Base-by-base conservation (phyloP, 202 grass and related monocot genomes). In the Eragrostis tef region DNA sequence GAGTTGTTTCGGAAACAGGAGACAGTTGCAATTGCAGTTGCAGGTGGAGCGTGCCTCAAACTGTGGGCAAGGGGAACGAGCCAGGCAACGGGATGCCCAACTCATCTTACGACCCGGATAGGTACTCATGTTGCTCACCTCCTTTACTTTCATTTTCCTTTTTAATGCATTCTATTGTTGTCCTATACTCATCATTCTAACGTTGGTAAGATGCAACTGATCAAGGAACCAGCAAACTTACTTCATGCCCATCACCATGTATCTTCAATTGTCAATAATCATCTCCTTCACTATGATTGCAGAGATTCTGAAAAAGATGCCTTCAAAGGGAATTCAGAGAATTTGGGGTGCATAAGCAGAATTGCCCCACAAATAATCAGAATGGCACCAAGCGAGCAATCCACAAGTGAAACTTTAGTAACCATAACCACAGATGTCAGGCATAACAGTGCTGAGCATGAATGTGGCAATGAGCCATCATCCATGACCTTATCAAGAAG, bases 91-190 rank as follows among this genome's bases (percentile, higher is more conserved):
- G 34, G 44, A 56, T 67, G 71, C 61, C 81, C 15, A 64, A 82
- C 50, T 86, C 63, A 7, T 82, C 79, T 79, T 45, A 26, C 44
- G 75, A 89, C 56, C 76, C 51, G 67, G 82, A 91, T 97, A 89
- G 60, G 60, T 63, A 63, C 22, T 34, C 26, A 17, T 17, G 50
- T 31, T 65, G 42, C 54, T 26, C 9, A 47, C 26, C 60, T 27
- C 42, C 11, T 48, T 26, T 61, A 11, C 24, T 61, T 27, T 27
- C 22, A 27, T 14, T 61, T 61, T 61, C 11, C 11, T 61, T 24
- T 61, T 61, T 26, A 61, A 25, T 61, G 26, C 11, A 61, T 44
- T 25, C 6, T 21, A 48, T 70, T 70, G 21, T n/a, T 58, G 9
- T 69, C 26, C 14, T 58, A 3, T 52, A 56, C 11, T 79, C 16